Evolutionary conservation across 371 early-diverging fungal genomes (phyloP).

Genomic region (Saksenaea oblongispora): DNA sequence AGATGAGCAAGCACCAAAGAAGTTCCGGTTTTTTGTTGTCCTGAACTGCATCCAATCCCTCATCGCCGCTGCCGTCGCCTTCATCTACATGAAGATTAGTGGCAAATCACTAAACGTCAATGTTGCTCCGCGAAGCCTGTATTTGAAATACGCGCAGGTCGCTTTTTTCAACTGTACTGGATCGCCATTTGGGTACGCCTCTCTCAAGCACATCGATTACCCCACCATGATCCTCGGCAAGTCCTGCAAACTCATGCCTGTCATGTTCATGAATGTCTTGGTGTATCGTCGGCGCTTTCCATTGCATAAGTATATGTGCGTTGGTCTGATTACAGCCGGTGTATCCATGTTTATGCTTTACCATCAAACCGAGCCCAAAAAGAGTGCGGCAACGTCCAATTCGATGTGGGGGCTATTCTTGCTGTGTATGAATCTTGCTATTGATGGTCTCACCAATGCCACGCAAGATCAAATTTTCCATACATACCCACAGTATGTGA

Average conservation of each 20-base stretch:
- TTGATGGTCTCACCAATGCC: slow-evolving; percentile 98
- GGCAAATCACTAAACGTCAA: slow-evolving; percentile 36
- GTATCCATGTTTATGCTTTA: slow-evolving; percentile 93
- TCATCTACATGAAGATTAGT: slow-evolving; percentile 64
- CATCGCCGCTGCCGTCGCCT: slow-evolving; percentile 77
- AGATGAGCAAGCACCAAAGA: slow-evolving; percentile 50
- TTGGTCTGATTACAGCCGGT: slow-evolving; percentile 84
- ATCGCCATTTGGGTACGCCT: slow-evolving; percentile 93
- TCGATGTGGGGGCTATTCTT: slow-evolving; percentile 82
- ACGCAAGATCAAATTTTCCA: slow-evolving; percentile 95
- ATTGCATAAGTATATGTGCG: slow-evolving; percentile 81
- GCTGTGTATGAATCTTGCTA: slow-evolving; percentile 78
- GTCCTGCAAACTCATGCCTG: slow-evolving; percentile 97
- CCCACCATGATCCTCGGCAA: slow-evolving; percentile 97
- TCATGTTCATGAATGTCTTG: slow-evolving; percentile 92
- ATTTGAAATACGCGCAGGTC: slow-evolving; percentile 70
- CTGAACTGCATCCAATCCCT: slow-evolving; percentile 85
- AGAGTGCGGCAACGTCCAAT: slow-evolving; percentile 43
- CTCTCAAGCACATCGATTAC: slow-evolving; percentile 94
- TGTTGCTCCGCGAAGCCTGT: slow-evolving; percentile 46
- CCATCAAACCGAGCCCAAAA: slow-evolving; percentile 56
- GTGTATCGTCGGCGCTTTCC: slow-evolving; percentile 88
- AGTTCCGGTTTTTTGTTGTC: slow-evolving; percentile 88
- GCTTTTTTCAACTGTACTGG: slow-evolving; percentile 77
- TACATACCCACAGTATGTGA: slow-evolving; percentile 60